Evolutionary conservation across 2,329 filamentous ascomycete species (phyloP), one percentile per base, ranked within the genome.

Genomic region (Diaporthe eres): DNA sequence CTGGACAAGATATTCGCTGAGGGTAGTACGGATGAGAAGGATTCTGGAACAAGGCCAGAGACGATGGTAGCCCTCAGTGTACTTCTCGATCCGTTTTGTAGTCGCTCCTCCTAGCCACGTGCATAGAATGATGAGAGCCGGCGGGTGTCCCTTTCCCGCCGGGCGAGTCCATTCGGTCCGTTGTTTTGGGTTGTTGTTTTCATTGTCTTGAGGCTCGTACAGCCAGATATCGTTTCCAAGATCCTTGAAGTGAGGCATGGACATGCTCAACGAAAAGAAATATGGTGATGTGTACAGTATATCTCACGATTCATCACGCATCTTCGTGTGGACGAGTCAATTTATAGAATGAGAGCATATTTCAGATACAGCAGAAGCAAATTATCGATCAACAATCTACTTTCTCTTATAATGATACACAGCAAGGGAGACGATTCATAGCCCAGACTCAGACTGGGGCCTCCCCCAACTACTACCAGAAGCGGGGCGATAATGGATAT

Each of bases 41-140:
- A 76, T 76, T 22, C 53, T 75, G 17, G 75, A 68, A 17, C 19
- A 31, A 28, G 75, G 58, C 75, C 75, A 76, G 2, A 53, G 47
- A 12, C 13, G 57, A 49, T 72, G 58, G 60, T 76, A 76, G 17
- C 72, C 72, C 34, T 53, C 31, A 13, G 75, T 76, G 22, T 76
- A 76, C 12, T 47, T 71, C 28, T 76, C 65, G 58, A 76, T 76
- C 2, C 75, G 67, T 67, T 72, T 76, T 17, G 28, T 55, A 10
- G 72, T 76, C 34, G 75, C 75, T 4, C 75, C 75, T 57, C 75
- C 75, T 4, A 76, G 42, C 75, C 75, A 76, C 4, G 75, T 76
- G 39, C 75, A 76, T 6, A 76, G 34, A 22, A 76, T 63, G 53
- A 76, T 75, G 42, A 76, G 72, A 51, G 72, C 49, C n/a, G 75